A percentile compares a stretch with the other conserved stretches of the same genome.
phyloP scores from a whole-genome alignment of 1,139 yeast species.

The Diutina sp. region DNA sequence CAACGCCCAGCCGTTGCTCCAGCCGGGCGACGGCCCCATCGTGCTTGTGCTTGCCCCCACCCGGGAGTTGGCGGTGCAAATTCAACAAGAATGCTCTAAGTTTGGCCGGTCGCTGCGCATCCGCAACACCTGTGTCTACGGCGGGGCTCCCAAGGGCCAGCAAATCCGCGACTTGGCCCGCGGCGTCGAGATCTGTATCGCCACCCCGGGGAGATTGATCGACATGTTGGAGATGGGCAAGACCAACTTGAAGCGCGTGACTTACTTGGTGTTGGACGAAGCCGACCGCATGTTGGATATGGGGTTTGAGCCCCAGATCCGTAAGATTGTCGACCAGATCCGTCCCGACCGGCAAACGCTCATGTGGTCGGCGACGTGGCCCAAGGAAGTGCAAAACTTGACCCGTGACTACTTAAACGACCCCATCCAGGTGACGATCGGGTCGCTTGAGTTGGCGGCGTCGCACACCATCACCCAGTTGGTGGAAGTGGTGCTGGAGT shows the following conservation, averaged over 20 bases:
- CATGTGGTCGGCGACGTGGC: constrained; percentile 99
- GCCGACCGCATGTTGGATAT: constrained; percentile 94
- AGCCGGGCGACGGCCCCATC: constrained; percentile 95
- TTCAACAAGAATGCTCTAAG: constrained; percentile 90
- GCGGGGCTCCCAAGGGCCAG: constrained; percentile 98
- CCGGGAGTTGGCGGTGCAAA: constrained; percentile 97
- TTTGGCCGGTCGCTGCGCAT: constrained; percentile 87
- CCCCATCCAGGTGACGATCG: constrained; percentile 92
- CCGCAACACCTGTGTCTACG: constrained; percentile 95
- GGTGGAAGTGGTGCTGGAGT: constrained; percentile 84
- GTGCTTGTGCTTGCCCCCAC: constrained; percentile 95
- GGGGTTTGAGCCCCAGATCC: constrained; percentile 96
- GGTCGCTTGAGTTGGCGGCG: constrained; percentile 92
- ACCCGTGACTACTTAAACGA: constrained; percentile 86
- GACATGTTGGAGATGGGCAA: constrained; percentile 94
- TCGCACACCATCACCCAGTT: constrained; percentile 92
- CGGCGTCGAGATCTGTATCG: constrained; percentile 92
- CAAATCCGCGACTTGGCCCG: constrained; percentile 91
- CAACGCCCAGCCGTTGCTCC: constrained; percentile 89
- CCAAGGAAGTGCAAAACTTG: constrained; percentile 88
- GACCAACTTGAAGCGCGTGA: constrained; percentile 91
- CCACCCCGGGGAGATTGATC: constrained; percentile 97
- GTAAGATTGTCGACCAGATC: constrained; percentile 89
- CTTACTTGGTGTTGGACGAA: constrained; percentile 93
- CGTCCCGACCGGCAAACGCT: constrained; percentile 97